Percentiles rank a stretch among this genome's conserved stretches.
Evolutionary conservation across 495 filamentous ascomycete genomes (phyloP).

Genomic region (Entonaema liquescens): DNA sequence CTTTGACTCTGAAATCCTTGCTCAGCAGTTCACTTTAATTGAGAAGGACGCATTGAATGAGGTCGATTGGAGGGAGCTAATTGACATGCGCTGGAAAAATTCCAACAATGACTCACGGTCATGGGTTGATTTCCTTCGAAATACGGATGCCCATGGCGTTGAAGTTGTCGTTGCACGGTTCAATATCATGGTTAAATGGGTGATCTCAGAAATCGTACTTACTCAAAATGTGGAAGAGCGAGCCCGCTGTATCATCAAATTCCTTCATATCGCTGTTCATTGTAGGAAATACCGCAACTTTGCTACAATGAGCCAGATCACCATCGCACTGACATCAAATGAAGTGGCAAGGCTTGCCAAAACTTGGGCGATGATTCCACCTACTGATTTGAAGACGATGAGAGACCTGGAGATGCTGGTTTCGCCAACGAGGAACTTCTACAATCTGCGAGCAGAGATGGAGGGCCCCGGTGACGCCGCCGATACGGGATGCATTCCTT

Average conservation of each 20-base stretch:
- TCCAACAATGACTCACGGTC: slow-evolving; percentile 69
- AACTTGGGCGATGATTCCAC: slow-evolving; percentile 84
- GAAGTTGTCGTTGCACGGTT: slow-evolving; percentile 97
- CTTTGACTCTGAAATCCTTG: slow-evolving; percentile 87
- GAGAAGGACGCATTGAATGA: slow-evolving; percentile 97
- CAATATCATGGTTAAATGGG: slow-evolving; percentile 98
- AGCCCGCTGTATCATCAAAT: slow-evolving; percentile 84
- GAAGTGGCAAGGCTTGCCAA: slow-evolving; percentile 77
- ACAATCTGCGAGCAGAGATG: slow-evolving; percentile 90
- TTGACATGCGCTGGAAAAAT: slow-evolving; percentile 91
- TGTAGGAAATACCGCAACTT: slow-evolving; percentile 90
- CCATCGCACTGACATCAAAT: slow-evolving; percentile 85
- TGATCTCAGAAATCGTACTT: slow-evolving; percentile 87
- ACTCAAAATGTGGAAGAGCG: slow-evolving; percentile 85
- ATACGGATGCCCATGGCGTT: slow-evolving; percentile 84
- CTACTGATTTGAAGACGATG: slow-evolving; percentile 73
- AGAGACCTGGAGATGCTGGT: slow-evolving; percentile 84
- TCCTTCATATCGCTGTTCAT: slow-evolving; percentile 89
- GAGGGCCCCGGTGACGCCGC: slow-evolving; percentile 65
- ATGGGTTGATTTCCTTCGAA: slow-evolving; percentile 92
- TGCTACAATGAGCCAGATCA: slow-evolving; percentile 94
- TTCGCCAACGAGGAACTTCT: slow-evolving; percentile 89
- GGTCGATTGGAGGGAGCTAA: slow-evolving; percentile 96
- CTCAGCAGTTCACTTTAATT: slow-evolving; percentile 93
- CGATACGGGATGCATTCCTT: slow-evolving; percentile 92